A percentile compares a stretch with the other conserved stretches of the same genome.
These are phyloP conservation scores for Exophiala bonariae DNA, from an alignment of 2,329 filamentous ascomycete genomes.

Conservation along the genomic window DNA sequence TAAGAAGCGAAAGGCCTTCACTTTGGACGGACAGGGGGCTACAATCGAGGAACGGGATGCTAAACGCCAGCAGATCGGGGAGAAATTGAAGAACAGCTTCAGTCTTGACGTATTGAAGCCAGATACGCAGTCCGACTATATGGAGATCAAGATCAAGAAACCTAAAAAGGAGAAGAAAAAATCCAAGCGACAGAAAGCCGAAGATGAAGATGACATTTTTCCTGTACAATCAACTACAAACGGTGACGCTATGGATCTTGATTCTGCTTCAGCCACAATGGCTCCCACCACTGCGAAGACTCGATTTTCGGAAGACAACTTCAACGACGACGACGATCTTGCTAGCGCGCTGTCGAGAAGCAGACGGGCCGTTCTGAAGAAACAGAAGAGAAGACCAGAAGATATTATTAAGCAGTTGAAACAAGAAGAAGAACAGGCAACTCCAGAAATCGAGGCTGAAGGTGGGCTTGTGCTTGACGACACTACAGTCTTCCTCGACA, in stretches of 20 bases:
- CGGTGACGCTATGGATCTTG: constrained; percentile 72
- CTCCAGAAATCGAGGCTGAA: constrained; percentile 49
- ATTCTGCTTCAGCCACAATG: constrained; percentile 41
- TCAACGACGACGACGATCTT: constrained; percentile 90
- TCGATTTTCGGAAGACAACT: constrained; percentile 64
- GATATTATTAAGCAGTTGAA: constrained; percentile 80
- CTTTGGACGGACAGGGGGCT: constrained; percentile 74
- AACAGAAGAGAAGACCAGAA: constrained; percentile 85
- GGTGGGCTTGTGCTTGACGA: constrained; percentile 88
- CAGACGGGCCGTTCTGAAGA: constrained; percentile 80
- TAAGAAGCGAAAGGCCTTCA: constrained; percentile 86
- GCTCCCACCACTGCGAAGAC: constrained; percentile 57
- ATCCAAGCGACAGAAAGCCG: constrained; percentile 67
- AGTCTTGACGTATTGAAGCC: constrained; percentile 73
- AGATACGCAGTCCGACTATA: constrained; percentile 77
- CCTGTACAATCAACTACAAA: constrained; percentile 37
- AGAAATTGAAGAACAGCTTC: constrained; percentile 67
- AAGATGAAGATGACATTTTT: constrained; percentile 60
- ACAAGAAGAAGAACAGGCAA: constrained; percentile 58
- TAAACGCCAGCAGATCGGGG: constrained; percentile 54
- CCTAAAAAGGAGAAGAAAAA: constrained; percentile 84
- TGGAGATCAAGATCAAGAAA: constrained; percentile 93
- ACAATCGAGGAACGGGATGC: constrained; percentile 63
- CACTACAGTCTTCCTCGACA: constrained; percentile 90
- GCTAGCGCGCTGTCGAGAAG: constrained; percentile 84